Evolutionary conservation across 176 grass and related monocot genomes (phyloP).

Genomic region (Zoysia pacifica): DNA sequence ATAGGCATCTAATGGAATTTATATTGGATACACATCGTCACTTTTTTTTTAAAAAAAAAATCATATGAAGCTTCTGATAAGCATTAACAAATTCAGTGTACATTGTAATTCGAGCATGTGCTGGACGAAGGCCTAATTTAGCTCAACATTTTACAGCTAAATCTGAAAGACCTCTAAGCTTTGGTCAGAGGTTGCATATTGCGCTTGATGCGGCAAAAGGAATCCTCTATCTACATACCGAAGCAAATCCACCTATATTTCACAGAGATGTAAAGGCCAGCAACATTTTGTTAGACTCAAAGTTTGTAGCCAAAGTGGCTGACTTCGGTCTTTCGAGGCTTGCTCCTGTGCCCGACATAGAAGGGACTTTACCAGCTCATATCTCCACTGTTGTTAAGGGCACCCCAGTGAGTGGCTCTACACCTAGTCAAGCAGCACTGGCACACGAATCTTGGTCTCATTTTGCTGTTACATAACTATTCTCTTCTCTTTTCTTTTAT

Average conservation of each 20-base stretch:
- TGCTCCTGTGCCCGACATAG: slow-evolving; percentile 73
- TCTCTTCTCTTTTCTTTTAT: not conserved
- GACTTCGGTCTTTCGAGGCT: slow-evolving; percentile 98
- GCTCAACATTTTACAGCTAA: slow-evolving; percentile 42
- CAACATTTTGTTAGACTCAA: slow-evolving; percentile 86
- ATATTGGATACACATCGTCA: not conserved
- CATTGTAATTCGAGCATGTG: not conserved
- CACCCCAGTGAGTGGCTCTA: slow-evolving; percentile 73
- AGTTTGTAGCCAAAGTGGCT: slow-evolving; percentile 86
- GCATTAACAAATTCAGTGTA: not conserved
- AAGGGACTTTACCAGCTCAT: slow-evolving; percentile 64
- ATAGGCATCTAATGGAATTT: not conserved
- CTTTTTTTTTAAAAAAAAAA: not conserved
- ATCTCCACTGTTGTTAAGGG: slow-evolving; percentile 96
- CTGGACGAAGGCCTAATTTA: slow-evolving; percentile 27
- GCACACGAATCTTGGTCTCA: not conserved
- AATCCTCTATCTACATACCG: slow-evolving; percentile 87
- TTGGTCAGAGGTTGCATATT: slow-evolving; percentile 59
- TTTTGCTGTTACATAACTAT: slow-evolving; percentile 13
- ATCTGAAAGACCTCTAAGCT: slow-evolving; percentile 60
- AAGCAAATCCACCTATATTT: slow-evolving; percentile 93
- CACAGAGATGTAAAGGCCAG: slow-evolving; percentile 97
- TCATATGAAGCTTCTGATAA: slow-evolving; percentile 14
- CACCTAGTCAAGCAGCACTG: slow-evolving; percentile 7
- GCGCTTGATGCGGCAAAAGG: slow-evolving; percentile 86